phyloP scores from a whole-genome alignment of 257 asterid species.

The Anisodus tanguticus region DNA sequence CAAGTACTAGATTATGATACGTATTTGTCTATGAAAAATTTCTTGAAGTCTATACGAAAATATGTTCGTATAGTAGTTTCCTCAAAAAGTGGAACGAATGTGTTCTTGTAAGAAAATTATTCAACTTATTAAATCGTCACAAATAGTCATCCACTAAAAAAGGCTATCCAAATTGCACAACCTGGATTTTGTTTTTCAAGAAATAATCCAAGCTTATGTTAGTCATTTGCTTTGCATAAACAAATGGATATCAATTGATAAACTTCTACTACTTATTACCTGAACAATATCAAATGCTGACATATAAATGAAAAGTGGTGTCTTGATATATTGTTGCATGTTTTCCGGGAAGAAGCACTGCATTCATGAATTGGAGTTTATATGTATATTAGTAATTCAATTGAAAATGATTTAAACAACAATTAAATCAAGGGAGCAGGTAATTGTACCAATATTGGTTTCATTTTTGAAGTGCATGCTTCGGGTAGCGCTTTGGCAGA shows the following conservation, averaged over 20 bases:
- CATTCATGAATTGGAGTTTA: not conserved
- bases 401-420: not conserved
- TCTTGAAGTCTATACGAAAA: no score
- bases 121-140: not conserved
- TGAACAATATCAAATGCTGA: not conserved
- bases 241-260: not conserved
- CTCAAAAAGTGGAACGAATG: no score
- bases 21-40: no score
- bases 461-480: conserved; percentile 10
- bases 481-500: not conserved
- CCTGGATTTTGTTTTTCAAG: no score
- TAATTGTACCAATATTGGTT: not conserved
- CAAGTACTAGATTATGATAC: not conserved
- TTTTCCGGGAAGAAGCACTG: conserved; percentile 3
- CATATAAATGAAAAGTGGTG: not conserved
- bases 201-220: no score
- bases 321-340: not conserved
- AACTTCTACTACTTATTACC: not conserved
- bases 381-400: not conserved
- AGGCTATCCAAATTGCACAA: not conserved
- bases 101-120: not conserved
- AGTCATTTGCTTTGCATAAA: not conserved
- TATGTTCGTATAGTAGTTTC: no score
- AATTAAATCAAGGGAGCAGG: not conserved
- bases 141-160: not conserved